Percentiles rank a stretch among this genome's conserved stretches.
These are phyloP conservation scores for Coniophora puteana DNA, from an alignment of 1,284 basidiomycete genomes.

Conservation along the genomic window DNA sequence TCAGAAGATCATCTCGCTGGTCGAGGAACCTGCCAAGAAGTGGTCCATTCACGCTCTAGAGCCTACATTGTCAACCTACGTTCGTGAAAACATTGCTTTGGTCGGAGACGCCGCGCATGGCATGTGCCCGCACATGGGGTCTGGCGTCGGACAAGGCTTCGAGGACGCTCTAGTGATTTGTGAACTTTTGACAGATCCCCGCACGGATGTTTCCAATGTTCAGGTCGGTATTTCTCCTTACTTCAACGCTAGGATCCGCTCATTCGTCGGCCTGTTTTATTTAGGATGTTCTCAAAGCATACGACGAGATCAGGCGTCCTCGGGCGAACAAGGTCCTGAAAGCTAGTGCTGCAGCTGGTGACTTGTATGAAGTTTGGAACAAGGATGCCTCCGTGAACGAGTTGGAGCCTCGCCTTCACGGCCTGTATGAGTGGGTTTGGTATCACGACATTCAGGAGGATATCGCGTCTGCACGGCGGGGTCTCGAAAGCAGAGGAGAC, in stretches of 20 bases:
- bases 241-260: neutral
- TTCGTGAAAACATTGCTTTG: conserved; percentile 45
- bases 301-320: conserved; percentile 40
- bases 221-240: conserved; percentile 35
- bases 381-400: no score
- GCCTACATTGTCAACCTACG: conserved; percentile 45
- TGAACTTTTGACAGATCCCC: conserved; percentile 43
- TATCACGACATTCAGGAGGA: conserved; percentile 40
- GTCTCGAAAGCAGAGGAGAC: no score
- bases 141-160: conserved; percentile 60
- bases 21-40: conserved; percentile 47
- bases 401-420: no score
- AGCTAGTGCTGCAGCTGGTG: conserved; percentile 35
- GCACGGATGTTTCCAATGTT: conserved; percentile 40
- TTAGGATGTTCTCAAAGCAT: conserved; percentile 40
- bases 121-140: conserved; percentile 61
- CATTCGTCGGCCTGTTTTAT: neutral
- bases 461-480: no score
- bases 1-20: conserved; percentile 38
- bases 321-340: conserved; percentile 44
- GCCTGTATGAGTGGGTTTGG: conserved; percentile 47
- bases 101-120: conserved; percentile 62
- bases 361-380: conserved; percentile 36
- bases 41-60: conserved; percentile 58
- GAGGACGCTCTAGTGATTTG: conserved; percentile 55